These are phyloP conservation scores for Cyclocybe cylindracea DNA, from an alignment of 768 basidiomycete genomes.

Conservation along the genomic window DNA sequence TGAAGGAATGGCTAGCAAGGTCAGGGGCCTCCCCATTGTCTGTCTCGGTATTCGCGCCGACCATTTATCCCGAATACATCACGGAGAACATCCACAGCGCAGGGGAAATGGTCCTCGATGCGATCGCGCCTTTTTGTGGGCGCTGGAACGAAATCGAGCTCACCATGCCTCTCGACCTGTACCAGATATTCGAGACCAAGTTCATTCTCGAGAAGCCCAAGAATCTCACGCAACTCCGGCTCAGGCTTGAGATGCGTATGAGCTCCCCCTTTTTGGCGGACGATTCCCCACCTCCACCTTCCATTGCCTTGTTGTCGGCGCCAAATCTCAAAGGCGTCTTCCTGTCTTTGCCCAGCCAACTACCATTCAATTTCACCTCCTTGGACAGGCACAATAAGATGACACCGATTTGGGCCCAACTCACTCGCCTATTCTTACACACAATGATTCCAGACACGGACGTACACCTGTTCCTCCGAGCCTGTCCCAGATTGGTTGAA, in stretches of 20 bases:
- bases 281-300: background rate
- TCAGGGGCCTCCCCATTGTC: conserved; percentile 11
- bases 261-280: background rate
- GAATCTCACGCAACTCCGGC: background rate
- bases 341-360: background rate
- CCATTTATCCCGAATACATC: background rate
- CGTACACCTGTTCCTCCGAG: too few relatives aligned
- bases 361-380: too few relatives aligned
- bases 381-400: too few relatives aligned
- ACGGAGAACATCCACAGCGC: background rate
- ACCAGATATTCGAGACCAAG: conserved; percentile 4
- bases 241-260: background rate
- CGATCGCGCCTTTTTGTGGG: background rate
- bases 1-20: conserved; percentile 9
- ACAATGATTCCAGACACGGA: too few relatives aligned
- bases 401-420: too few relatives aligned
- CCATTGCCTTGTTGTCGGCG: background rate
- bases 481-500: too few relatives aligned
- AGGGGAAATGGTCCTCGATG: background rate
- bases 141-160: conserved; percentile 10
- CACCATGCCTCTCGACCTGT: conserved; percentile 3
- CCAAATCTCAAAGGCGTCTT: conserved; percentile 1
- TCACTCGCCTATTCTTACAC: too few relatives aligned
- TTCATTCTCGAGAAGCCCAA: background rate
- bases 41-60: conserved; percentile 4